Conservation (phyloP, 2,329 filamentous ascomycete species). For the Pseudocercospora ulei region DNA sequence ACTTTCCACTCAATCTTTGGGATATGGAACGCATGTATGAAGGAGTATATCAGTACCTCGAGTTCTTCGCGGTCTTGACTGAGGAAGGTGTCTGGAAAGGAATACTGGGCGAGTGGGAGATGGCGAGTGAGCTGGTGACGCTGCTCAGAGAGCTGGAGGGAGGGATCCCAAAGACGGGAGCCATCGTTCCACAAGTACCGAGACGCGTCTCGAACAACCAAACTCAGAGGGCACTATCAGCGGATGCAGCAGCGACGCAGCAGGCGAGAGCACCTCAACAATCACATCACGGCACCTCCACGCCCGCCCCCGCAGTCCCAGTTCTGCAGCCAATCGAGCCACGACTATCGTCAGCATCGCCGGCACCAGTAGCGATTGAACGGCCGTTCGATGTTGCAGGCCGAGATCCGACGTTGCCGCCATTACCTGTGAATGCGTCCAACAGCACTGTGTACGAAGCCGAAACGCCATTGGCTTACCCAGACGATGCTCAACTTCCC, state of each 20-base stretch:
- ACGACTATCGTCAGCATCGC: slow-evolving; percentile 12
- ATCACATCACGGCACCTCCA: slow-evolving; percentile 3
- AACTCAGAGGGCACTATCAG: slow-evolving; percentile 26
- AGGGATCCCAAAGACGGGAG: slow-evolving; percentile 68
- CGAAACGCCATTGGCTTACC: slow-evolving; percentile 36
- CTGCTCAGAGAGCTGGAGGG: slow-evolving; percentile 78
- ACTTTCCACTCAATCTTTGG: slow-evolving; percentile 92
- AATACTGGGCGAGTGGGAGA: slow-evolving; percentile 84
- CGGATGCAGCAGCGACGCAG: slow-evolving; percentile 24
- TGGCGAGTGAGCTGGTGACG: slow-evolving; percentile 77
- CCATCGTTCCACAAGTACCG: slow-evolving; percentile 43
- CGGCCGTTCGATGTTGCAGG: slow-evolving; percentile 51
- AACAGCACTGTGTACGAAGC: slow-evolving; percentile 39
- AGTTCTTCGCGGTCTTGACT: slow-evolving; percentile 82
- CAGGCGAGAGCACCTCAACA: slow-evolving; percentile 12
- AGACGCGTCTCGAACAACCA: slow-evolving; percentile 21
- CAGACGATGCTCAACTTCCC: slow-evolving; percentile 33
- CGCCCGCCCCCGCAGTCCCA: slow-evolving; percentile 9
- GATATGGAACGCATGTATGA: slow-evolving; percentile 97
- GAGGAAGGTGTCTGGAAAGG: slow-evolving; percentile 75
- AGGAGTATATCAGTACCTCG: slow-evolving; percentile 84
- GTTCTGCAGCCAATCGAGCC: slow-evolving; percentile 11
- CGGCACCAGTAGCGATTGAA: slow-evolving; percentile 47
- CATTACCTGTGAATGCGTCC: slow-evolving; percentile 29
- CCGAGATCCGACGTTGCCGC: slow-evolving; percentile 30